Evolutionary conservation across 768 basidiomycete genomes (phyloP), one percentile per base, ranked within the genome.

Genomic region (Phallus indusiatus): DNA sequence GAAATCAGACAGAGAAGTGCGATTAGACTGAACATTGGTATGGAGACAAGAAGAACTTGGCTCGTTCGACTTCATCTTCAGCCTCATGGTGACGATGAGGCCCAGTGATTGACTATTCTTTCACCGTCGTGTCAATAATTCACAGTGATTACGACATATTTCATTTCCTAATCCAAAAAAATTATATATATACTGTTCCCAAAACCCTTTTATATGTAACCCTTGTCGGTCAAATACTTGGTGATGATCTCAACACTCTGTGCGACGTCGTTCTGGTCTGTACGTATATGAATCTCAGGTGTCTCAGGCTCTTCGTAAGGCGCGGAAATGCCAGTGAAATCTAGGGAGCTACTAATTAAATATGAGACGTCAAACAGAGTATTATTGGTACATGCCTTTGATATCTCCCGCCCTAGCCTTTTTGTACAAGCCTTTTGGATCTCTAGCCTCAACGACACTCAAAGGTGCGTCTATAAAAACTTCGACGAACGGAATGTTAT

Each of bases 361-460:
- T 4, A 51, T 14, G 28, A 28, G 28, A 28, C 18, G 28, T 9
- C 47, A 35, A 33, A 48, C 2, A 35, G 35, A 10, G 12, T 33
- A 9, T 37, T 24, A 42, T 56, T 42, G 16, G 9, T 22, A 21
- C 59, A 55, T 59, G 92, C 95, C 92, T 82, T 91, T 92, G 67
- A 99, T 97, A 73, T 94, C 89, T 12, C 96, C 96, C 0, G 88
- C 85, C 62, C 96, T 78, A 7, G 96, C 96, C 71, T 92, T 96
- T 76, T 90, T 94, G 76, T 99, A 99, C 61, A 99, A 74, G 1
- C 96, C 95, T 72, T 99, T 99, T 1, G 96, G 96, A 70, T 99
- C 96, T 57, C 96, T 84, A 68, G 81, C 76, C 73, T 99, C 96
- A 21, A 90, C 92, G 9, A 94, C 83, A 49, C 77, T 70, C 52